Evolutionary conservation across 1,139 yeast species (phyloP).

Genomic region (Magnusiomyces paraingens): DNA sequence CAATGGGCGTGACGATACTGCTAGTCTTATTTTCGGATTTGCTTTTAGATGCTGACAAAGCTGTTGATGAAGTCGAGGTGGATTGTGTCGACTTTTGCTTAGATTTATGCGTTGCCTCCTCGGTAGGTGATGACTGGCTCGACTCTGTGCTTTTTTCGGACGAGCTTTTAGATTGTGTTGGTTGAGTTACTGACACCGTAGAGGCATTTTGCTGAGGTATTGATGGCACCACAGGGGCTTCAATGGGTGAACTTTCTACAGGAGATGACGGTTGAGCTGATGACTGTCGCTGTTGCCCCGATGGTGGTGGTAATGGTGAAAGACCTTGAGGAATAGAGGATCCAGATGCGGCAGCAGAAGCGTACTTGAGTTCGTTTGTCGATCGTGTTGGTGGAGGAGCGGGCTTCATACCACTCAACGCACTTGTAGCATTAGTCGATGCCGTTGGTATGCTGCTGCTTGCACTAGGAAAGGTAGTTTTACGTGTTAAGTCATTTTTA

Average conservation of each 20-base stretch:
- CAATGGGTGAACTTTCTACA: slow-evolving; percentile 20
- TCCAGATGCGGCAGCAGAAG: slow-evolving; percentile 58
- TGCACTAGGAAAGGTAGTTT: slow-evolving; percentile 1
- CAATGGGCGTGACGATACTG: slow-evolving; percentile 8
- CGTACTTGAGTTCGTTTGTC: slow-evolving; percentile 61
- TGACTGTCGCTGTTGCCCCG: slow-evolving; percentile 14
- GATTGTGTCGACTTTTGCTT: background rate
- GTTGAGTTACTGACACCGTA: background rate
- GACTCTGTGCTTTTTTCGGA: background rate
- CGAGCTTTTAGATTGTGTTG: background rate
- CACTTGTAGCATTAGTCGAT: slow-evolving; percentile 17
- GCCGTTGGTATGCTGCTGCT: slow-evolving; percentile 10
- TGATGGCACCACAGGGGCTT: slow-evolving; percentile 15
- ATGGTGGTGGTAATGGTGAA: slow-evolving; percentile 30
- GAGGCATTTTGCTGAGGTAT: background rate
- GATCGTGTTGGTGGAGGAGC: slow-evolving; percentile 59
- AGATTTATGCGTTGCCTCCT: no score
- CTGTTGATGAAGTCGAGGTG: slow-evolving; percentile 17
- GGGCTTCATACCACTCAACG: slow-evolving; percentile 41
- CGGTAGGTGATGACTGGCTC: background rate
- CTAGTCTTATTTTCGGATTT: background rate
- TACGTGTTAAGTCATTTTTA: slow-evolving; percentile 9
- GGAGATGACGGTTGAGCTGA: slow-evolving; percentile 13
- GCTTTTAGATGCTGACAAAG: slow-evolving; percentile 12
- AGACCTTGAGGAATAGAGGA: slow-evolving; percentile 25